phyloP scores from a whole-genome alignment of 225 moss, liverwort and hornwort genomes.

The Polytrichum commune region DNA sequence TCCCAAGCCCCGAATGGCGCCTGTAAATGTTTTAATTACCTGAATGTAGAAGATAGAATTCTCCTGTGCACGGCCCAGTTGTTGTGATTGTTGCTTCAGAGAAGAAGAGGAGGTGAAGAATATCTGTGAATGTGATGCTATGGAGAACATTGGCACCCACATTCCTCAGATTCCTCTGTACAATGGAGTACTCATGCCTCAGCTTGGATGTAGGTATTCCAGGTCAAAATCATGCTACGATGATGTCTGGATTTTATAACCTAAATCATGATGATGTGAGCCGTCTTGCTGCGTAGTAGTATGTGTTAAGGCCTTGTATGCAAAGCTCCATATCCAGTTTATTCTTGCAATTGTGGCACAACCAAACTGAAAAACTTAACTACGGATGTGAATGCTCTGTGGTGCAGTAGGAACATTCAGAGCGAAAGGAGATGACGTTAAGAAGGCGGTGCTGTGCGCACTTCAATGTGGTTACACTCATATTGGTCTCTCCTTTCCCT shows the following conservation, averaged over 20 bases:
- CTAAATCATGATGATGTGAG: neutral
- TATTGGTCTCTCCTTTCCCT: conserved; percentile 30
- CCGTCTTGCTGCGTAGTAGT: neutral
- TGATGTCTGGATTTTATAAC: no score
- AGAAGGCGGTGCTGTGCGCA: conserved; percentile 73
- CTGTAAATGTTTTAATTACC: no score
- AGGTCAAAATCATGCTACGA: no score
- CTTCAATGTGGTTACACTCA: conserved; percentile 67
- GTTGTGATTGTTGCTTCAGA: no score
- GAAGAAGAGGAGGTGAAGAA: no score
- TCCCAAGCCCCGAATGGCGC: no score
- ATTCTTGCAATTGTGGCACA: neutral
- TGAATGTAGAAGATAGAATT: no score
- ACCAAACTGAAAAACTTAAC: no score
- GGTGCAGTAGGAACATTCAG: conserved; percentile 71
- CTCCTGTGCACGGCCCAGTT: no score
- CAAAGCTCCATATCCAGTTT: neutral
- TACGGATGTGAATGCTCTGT: no score
- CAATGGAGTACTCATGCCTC: conserved; percentile 65
- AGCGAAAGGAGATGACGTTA: conserved; percentile 62
- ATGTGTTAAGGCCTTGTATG: neutral
- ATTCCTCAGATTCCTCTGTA: conserved; percentile 13
- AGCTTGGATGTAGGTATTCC: conserved; percentile 29
- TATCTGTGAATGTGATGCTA: no score
- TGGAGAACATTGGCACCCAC: no score